phyloP scores from a whole-genome alignment of 1,284 basidiomycete genomes.

The Amylostereum chailletii region DNA sequence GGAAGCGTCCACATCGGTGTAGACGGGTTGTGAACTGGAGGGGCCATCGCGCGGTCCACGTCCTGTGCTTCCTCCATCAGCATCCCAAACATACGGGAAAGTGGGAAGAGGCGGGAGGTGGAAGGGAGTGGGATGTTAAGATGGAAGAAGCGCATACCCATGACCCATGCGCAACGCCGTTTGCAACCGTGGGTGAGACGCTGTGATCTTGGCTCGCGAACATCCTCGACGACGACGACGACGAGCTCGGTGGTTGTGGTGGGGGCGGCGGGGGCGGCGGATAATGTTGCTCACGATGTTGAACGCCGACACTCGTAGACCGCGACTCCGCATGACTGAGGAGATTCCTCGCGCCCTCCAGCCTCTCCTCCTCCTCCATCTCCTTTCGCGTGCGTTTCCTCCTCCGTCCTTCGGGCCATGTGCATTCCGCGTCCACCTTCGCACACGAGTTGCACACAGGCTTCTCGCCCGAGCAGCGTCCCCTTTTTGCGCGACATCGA shows the following conservation, averaged over 20 bases:
- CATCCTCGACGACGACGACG: background rate
- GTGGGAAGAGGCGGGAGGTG: too few species aligned
- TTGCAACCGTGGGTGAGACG: background rate
- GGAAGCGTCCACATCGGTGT: too few species aligned
- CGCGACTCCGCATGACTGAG: background rate
- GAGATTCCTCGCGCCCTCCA: background rate
- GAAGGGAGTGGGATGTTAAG: too few species aligned
- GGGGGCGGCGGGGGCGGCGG: background rate
- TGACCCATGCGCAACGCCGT: too few species aligned
- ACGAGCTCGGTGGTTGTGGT: background rate
- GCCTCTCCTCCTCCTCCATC: slow-evolving; percentile 9
- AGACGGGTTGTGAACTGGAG: too few species aligned
- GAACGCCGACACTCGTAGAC: background rate
- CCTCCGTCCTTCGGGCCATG: slow-evolving; percentile 8
- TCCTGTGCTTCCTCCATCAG: too few species aligned
- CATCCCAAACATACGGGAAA: too few species aligned
- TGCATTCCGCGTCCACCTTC: slow-evolving; percentile 8
- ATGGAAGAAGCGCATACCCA: too few species aligned
- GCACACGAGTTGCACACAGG: slow-evolving; percentile 8
- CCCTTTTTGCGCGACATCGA: slow-evolving; percentile 9
- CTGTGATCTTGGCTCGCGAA: background rate
- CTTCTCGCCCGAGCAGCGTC: slow-evolving; percentile 8
- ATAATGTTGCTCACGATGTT: background rate
- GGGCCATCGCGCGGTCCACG: too few species aligned
- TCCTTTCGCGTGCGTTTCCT: slow-evolving; percentile 10